Conservation (phyloP, 139 green algal genomes). For the Choricystis sp. region DNA sequence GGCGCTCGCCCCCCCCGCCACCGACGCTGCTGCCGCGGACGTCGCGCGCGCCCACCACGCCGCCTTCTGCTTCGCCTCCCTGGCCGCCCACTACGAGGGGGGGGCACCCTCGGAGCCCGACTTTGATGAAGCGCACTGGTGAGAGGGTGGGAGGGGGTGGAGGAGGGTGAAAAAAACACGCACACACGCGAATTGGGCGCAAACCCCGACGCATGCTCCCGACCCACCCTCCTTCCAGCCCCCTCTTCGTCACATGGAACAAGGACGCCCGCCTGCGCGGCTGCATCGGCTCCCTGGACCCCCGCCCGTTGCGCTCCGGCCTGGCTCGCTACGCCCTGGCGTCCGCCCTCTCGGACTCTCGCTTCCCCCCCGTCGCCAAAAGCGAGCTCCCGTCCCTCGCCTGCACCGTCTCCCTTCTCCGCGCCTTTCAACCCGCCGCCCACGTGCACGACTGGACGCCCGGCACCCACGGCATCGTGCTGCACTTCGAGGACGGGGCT, state of each 20-base stretch:
- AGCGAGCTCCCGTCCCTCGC: slow-evolving; percentile 32
- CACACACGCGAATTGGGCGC: not conserved
- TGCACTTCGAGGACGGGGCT: slow-evolving; percentile 47
- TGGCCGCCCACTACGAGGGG: not conserved
- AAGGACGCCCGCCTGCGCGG: slow-evolving; percentile 43
- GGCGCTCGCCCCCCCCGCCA: no score
- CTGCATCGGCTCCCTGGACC: slow-evolving; percentile 67
- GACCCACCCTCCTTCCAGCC: slow-evolving; percentile 13
- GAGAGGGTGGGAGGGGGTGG: slow-evolving; percentile 1
- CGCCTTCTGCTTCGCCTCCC: not conserved
- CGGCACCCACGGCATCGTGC: slow-evolving; percentile 36
- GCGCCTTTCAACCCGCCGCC: slow-evolving; percentile 37
- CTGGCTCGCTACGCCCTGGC: slow-evolving; percentile 62
- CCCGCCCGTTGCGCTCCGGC: slow-evolving; percentile 29
- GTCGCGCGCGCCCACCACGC: not conserved
- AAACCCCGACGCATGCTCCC: no score
- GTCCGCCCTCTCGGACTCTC: slow-evolving; percentile 41
- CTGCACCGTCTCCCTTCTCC: slow-evolving; percentile 68
- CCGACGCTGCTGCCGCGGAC: no score
- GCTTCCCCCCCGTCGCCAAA: slow-evolving; percentile 41
- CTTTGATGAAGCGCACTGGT: slow-evolving; percentile 37
- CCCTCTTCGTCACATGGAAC: slow-evolving; percentile 70
- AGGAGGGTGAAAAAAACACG: not conserved
- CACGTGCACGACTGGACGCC: slow-evolving; percentile 54
- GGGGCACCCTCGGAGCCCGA: not conserved